Evolutionary conservation across 140 eudicot species (phyloP).

Genomic region (Cichorium intybus): DNA sequence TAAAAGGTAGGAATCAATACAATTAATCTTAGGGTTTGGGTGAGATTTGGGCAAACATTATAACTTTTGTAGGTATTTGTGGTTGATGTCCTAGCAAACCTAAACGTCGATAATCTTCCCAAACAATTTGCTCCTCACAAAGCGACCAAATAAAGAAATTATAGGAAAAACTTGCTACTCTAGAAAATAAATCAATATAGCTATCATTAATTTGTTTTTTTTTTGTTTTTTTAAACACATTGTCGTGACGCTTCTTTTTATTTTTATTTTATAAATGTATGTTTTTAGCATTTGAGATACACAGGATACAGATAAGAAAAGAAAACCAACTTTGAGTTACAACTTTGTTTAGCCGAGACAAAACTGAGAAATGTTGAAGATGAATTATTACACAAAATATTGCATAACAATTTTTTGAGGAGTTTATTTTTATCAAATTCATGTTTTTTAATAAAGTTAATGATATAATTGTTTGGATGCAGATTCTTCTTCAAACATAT

Average conservation of each 20-base stretch:
- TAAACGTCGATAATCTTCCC: constrained; percentile 26
- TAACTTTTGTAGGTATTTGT: too few relatives aligned
- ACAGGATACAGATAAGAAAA: constrained; percentile 73
- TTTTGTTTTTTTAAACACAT: background rate
- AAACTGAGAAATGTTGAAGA: constrained; percentile 74
- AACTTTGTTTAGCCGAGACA: constrained; percentile 68
- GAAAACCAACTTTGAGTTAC: constrained; percentile 43
- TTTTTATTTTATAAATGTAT: too few relatives aligned
- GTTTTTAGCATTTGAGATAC: constrained; percentile 63
- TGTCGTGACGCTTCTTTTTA: constrained; percentile 1
- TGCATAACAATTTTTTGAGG: constrained; percentile 88
- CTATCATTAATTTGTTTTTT: too few relatives aligned
- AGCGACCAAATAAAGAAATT: constrained; percentile 48
- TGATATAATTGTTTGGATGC: constrained; percentile 4
- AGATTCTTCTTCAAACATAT: constrained; percentile 20
- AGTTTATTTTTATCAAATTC: background rate
- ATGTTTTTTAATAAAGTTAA: background rate
- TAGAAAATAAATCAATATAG: constrained; percentile 72
- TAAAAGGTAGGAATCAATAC: too few relatives aligned
- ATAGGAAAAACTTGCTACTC: constrained; percentile 68
- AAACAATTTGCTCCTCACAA: constrained; percentile 66
- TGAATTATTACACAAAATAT: constrained; percentile 72
- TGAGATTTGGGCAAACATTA: too few relatives aligned
- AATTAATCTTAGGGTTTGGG: too few relatives aligned
- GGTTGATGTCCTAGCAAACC: too few relatives aligned